Evolutionary conservation across 2,329 filamentous ascomycete genomes (phyloP).

Genomic region (Neonectria punicea): DNA sequence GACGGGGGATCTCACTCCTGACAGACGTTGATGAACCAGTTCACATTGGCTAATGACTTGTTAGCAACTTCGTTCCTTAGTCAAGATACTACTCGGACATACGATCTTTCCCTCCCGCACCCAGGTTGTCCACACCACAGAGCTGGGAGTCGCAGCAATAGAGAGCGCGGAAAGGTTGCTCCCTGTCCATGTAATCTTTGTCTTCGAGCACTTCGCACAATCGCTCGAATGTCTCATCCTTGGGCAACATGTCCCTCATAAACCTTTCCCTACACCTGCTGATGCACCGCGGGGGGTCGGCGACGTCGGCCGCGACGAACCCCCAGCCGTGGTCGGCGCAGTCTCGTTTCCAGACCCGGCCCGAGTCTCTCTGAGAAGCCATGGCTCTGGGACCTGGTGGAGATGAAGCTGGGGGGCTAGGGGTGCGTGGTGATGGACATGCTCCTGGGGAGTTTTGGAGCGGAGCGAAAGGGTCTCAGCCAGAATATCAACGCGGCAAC

Average conservation of each 20-base stretch:
- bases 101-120: slow-evolving; percentile 56
- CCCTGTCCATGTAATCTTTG: slow-evolving; percentile 37
- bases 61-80: slow-evolving; percentile 25
- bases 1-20: slow-evolving; percentile 54
- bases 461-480: slow-evolving; percentile 32
- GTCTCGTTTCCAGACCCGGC: slow-evolving; percentile 8
- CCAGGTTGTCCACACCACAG: slow-evolving; percentile 58
- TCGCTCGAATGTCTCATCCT: slow-evolving; percentile 44
- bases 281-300: slow-evolving; percentile 50
- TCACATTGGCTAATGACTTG: slow-evolving; percentile 58
- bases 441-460: slow-evolving; percentile 13
- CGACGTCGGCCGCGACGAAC: slow-evolving; percentile 42
- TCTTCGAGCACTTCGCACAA: slow-evolving; percentile 48
- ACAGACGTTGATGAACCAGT: slow-evolving; percentile 62
- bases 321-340: slow-evolving; percentile 45
- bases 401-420: slow-evolving; percentile 8
- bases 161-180: slow-evolving; percentile 53
- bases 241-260: slow-evolving; percentile 42
- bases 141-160: slow-evolving; percentile 64
- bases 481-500: slow-evolving; percentile 32
- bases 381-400: slow-evolving; percentile 9
- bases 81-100: slow-evolving; percentile 31
- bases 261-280: slow-evolving; percentile 48
- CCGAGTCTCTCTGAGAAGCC: slow-evolving; percentile 12
- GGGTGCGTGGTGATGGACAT: slow-evolving; percentile 26